Evolutionary conservation across 176 grass and related monocot species (phyloP), one percentile per base, ranked within the genome.

Genomic region (Zizania latifolia): DNA sequence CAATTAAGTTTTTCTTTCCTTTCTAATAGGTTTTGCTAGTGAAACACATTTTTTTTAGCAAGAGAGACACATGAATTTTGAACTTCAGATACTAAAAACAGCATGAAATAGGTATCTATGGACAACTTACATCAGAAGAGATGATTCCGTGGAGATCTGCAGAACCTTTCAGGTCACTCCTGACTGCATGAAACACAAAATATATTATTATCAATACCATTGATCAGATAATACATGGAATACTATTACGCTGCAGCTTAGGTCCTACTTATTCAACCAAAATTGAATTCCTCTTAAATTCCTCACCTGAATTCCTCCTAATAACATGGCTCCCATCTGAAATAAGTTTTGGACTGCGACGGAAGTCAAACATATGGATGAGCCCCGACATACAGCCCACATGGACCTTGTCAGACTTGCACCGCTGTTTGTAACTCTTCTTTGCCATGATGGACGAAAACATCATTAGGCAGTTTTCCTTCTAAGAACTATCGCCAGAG

Each of bases 291-390:
- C 78, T 67, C 16, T 28, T 23, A 22, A 10, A 78, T 65, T 67
- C 26, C 70, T 91, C 69, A 97, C 90, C 84, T 81, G 45, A 65
- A 85, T 76, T 38, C 24, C 48, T 72, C 46, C 22, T 76, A 41
- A 57, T 75, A 19, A 35, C 21, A 17, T 76, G 79, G 17, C 76
- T 88, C 33, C 79, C 76, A 76, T 99, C 81, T 60, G 91, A 90
- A 82, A 99, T 61, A 71, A 90, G 85, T 84, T 94, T 99, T 45
- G 75, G 89, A 83, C 22, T 60, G 26, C 58, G 78, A 15, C 84
- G 88, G 81, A 98, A 98, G 65, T 98, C 78, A 71, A 98, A 87
- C 55, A 94, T 85, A 68, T 68, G 89, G 70, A 99, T 86, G 58
- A 99, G 78, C 66, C 87, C 81, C n/a, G 86, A 79, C 79, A 92